Base-by-base conservation (phyloP, 2,329 filamentous ascomycete species). In the Trichoderma sp. region DNA sequence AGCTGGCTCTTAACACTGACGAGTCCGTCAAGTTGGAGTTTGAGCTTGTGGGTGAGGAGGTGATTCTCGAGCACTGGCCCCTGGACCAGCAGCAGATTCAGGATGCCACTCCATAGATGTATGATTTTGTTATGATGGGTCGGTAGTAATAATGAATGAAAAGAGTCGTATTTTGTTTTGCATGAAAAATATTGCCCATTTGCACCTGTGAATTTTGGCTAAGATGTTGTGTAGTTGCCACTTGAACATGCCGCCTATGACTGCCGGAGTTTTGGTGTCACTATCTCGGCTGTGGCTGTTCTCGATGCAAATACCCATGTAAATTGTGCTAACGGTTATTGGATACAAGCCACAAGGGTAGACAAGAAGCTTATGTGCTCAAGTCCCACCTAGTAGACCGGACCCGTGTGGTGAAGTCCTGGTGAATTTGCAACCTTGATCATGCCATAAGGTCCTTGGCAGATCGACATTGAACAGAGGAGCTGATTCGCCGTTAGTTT, bases 1-100 rank as follows among this genome's bases (percentile, higher is more conserved):
- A 80, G 12, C 63, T 90, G 12, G 78, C 83, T 56, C 63, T 90
- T 11, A 88, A 90, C 79, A 80, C 84, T 71, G 84, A 86, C 68
- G 83, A 84, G 3, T 79, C 85, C 56, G 82, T 84, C 0, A 81
- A 77, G 35, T 77, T 85, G 63, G 84, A 85, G 31, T 88, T 90
- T 76, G 85, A 83, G 4, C 80, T 90, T 75, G 87, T 83, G 0
- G 89, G 88, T 1, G 80, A 71, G 29, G 66, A 64, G 60, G 66
- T 65, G 27, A 71, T 50, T 6, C 21, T 75, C 9, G 65, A 75
- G 60, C 64, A 71, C 67, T 71, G 74, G 74, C 59, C 65, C 2
- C 12, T 71, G 21, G 56, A 71, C 8, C 35, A 65, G 56, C 69
- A 73, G 38, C 56, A 64, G 60, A 73, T 73, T 6, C 21, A 73